Evolutionary conservation across 1,284 basidiomycete genomes (phyloP), one percentile per base, ranked within the genome.

Genomic region (Albatrellus sp.): DNA sequence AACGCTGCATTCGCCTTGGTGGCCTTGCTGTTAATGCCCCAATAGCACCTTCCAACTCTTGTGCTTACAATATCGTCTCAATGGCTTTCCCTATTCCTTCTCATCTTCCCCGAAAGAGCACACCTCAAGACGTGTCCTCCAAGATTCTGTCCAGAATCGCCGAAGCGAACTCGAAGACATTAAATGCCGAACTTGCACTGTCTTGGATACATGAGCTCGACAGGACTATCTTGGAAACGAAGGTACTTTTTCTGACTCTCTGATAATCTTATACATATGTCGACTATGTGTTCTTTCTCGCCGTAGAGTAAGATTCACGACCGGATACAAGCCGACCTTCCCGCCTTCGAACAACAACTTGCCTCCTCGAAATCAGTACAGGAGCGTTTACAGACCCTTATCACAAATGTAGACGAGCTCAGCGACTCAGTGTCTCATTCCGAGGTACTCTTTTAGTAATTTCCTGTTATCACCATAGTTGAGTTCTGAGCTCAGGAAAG

Each of bases 31-130:
- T 33, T n/a, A 33, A 33, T 33, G 10, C 32, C 10, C 10, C 34
- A 35, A 35, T 35, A n/a, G 12, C 37, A 16, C 12, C 12, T 38
- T 12, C 5, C 12, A 3, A 38, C 37, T 38, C 19, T 12, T n/a
- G 5, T 14, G 12, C 19, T 14, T 16, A 14, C 12, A 12, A 5
- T 12, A 17, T 16, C 37, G 17, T 38, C 3, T 16, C 19, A 52
- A 87, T 87, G 82, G 76, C 82, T 32, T 84, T 85, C 59, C 73
- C 75, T 44, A 55, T 83, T 49, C 82, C 81, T 48, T 59, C 73
- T 13, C 81, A 86, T 60, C 66, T 85, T 36, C 81, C 82, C 20
- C 73, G 76, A 41, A 63, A 61, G 48, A 59, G 67, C 44, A 56
- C 62, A 51, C 64, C 68, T 33, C 71, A 75, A 52, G 80, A 84